A percentile compares a stretch with the other conserved stretches of the same genome.
Conservation (phyloP, 2,329 filamentous ascomycete species). For the Microdochium nivale region DNA sequence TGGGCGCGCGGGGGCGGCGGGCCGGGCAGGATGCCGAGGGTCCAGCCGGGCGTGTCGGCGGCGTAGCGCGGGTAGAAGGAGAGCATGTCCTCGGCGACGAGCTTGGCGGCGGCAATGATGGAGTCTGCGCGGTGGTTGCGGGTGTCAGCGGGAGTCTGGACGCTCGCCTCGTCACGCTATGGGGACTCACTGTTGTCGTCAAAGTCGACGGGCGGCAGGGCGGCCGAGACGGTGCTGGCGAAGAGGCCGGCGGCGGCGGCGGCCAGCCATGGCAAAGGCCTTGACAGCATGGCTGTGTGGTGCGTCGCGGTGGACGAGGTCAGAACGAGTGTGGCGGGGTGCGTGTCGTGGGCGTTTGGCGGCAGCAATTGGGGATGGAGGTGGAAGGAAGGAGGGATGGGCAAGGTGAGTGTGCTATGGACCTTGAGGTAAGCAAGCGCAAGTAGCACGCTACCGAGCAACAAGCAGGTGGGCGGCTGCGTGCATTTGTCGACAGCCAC, state of each 20-base stretch:
- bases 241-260: background rate
- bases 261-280: background rate
- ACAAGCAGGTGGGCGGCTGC: no score
- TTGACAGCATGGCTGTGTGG: no score
- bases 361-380: no score
- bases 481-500: no score
- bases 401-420: no score
- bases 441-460: no score
- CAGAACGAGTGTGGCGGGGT: no score
- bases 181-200: background rate
- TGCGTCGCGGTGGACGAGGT: no score
- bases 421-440: no score
- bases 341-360: no score
- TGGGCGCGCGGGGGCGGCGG: conserved; percentile 1
- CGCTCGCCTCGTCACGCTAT: background rate
- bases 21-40: conserved; percentile 12
- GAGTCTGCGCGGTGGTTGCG: conserved; percentile 10
- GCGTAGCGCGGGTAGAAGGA: conserved; percentile 10
- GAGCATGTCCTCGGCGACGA: conserved; percentile 20
- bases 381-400: no score
- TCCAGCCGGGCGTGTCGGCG: conserved; percentile 10
- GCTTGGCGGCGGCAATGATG: conserved; percentile 14
- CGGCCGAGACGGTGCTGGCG: background rate
- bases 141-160: background rate
- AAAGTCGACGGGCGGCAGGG: background rate